Evolutionary conservation across 169 alveolate genomes (phyloP).

Genomic region (Plasmodium fragile): DNA sequence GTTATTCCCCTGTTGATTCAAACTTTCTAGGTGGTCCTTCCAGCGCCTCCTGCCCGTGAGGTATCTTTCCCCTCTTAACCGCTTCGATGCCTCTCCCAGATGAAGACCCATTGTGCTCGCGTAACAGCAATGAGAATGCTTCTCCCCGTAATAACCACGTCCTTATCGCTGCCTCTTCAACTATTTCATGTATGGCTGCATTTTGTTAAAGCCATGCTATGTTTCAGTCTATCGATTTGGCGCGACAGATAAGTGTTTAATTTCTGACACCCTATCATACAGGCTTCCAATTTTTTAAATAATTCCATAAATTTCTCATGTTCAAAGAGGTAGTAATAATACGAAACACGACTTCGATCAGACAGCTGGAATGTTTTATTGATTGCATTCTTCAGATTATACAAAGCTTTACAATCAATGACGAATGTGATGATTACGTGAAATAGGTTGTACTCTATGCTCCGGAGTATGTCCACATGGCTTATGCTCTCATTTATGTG

Average conservation of each 20-base stretch:
- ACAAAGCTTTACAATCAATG: constrained; percentile 46
- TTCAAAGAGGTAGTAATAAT: constrained; percentile 36
- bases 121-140: neutral
- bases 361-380: neutral
- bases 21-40: neutral
- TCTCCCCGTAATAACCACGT: neutral
- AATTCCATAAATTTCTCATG: constrained; percentile 31
- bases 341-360: neutral
- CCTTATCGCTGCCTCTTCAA: neutral
- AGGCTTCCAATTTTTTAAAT: constrained; percentile 28
- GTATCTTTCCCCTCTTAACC: neutral
- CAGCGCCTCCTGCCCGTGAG: neutral
- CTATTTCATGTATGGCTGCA: neutral
- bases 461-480: constrained; percentile 22
- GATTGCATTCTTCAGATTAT: constrained; percentile 20
- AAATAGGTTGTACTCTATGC: constrained; percentile 1
- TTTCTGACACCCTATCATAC: constrained; percentile 28
- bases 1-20: neutral
- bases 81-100: neutral
- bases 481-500: constrained; percentile 29
- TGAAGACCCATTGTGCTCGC: neutral
- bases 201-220: neutral
- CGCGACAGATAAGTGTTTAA: constrained; percentile 10
- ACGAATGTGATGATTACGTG: constrained; percentile 36
- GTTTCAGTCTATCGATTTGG: constrained; percentile 21